Conservation (phyloP, 2,329 filamentous ascomycete genomes). For the Thielaviopsis euricoi region DNA sequence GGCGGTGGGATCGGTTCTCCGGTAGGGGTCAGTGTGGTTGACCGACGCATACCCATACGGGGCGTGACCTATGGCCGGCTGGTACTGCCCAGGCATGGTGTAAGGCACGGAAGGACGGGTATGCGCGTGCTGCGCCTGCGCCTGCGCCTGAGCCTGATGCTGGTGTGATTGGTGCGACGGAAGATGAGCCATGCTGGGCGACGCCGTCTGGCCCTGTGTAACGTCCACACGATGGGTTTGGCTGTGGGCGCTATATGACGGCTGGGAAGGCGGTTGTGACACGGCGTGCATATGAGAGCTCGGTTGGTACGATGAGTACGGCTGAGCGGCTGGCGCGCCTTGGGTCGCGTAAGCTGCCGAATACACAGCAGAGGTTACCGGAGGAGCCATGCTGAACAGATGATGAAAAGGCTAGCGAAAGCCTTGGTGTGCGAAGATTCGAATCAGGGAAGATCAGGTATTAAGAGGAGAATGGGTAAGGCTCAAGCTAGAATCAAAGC, state of each 20-base stretch:
- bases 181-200: conserved; percentile 8
- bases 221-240: conserved; percentile 5
- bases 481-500: neutral
- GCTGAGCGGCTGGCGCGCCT: neutral
- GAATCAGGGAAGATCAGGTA: neutral
- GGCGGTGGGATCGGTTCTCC: conserved; percentile 5
- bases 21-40: conserved; percentile 8
- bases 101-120: conserved; percentile 8
- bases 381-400: neutral
- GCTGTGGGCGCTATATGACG: neutral
- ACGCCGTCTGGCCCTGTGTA: conserved; percentile 6
- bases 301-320: conserved; percentile 4
- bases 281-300: conserved; percentile 1
- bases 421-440: neutral
- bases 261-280: conserved; percentile 4
- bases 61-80: conserved; percentile 2
- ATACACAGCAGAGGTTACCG: conserved; percentile 3
- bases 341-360: conserved; percentile 4
- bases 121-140: neutral
- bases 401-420: neutral
- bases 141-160: conserved; percentile 2
- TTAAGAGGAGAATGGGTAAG: neutral
- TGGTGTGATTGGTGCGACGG: conserved; percentile 3
- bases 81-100: conserved; percentile 7
- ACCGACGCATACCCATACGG: conserved; percentile 9